A percentile compares a stretch with the other conserved stretches of the same genome.
Conservation (phyloP, 441 rosid genomes). For the Isatis lusitanica region DNA sequence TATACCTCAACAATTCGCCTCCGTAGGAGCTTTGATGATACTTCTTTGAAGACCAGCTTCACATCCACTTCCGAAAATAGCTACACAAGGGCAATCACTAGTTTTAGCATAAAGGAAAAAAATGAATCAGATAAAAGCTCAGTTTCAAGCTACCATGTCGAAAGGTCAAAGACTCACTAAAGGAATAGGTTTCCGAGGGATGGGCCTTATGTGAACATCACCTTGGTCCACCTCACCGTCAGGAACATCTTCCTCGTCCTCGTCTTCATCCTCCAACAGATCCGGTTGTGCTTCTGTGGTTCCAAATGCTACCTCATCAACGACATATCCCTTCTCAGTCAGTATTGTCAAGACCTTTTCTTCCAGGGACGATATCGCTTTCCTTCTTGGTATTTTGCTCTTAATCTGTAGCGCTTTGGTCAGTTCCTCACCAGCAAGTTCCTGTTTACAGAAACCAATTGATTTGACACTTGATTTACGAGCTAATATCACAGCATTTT, state of each 20-base stretch:
- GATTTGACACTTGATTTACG: conserved; percentile 11
- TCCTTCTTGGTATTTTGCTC: conserved; percentile 85
- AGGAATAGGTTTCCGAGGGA: conserved; percentile 63
- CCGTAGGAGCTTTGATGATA: conserved; percentile 81
- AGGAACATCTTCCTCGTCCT: conserved; percentile 95
- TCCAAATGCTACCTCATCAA: conserved; percentile 54
- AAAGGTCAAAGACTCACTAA: conserved; percentile 50
- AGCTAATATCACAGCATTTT: not conserved
- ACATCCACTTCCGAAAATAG: conserved; percentile 92
- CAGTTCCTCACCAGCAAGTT: conserved; percentile 86
- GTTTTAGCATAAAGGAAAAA: conserved; percentile 22
- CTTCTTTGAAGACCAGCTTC: conserved; percentile 96
- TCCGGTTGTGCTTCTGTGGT: conserved; percentile 64
- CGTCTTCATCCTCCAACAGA: conserved; percentile 84
- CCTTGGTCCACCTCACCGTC: conserved; percentile 99
- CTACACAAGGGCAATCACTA: conserved; percentile 45
- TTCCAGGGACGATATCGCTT: conserved; percentile 82
- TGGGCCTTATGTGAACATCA: conserved; percentile 93
- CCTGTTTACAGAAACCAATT: conserved; percentile 46
- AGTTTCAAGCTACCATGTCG: conserved; percentile 14
- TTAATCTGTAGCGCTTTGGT: conserved; percentile 74
- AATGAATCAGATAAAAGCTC: not conserved
- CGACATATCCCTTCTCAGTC: conserved; percentile 86
- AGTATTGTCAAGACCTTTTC: conserved; percentile 75
- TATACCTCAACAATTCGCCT: conserved; percentile 93